Conservation (phyloP, 495 filamentous ascomycete genomes). For the Daldinia vernicosa region DNA sequence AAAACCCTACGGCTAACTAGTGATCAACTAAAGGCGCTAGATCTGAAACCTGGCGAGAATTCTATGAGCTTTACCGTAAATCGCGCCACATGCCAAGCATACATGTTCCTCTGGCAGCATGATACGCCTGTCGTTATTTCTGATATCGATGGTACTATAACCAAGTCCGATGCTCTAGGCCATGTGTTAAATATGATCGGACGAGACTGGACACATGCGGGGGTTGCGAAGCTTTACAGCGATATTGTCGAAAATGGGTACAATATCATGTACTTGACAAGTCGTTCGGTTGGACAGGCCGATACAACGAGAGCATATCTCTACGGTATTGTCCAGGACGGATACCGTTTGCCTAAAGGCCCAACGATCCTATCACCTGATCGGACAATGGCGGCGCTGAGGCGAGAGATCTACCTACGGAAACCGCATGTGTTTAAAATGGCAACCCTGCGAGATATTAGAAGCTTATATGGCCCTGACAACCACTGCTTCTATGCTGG, state of each 20-base stretch:
- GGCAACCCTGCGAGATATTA: slow-evolving; percentile 94
- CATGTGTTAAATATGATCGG: slow-evolving; percentile 98
- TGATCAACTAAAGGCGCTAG: slow-evolving; percentile 88
- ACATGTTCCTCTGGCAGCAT: slow-evolving; percentile 91
- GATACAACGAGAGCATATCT: slow-evolving; percentile 93
- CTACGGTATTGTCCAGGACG: slow-evolving; percentile 87
- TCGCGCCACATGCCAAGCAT: slow-evolving; percentile 86
- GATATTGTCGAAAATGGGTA: slow-evolving; percentile 97
- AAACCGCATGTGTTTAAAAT: slow-evolving; percentile 99
- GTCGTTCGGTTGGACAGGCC: slow-evolving; percentile 89
- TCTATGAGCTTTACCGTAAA: slow-evolving; percentile 96
- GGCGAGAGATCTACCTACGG: slow-evolving; percentile 92
- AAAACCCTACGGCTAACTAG: slow-evolving; percentile 97
- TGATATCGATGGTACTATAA: slow-evolving; percentile 99
- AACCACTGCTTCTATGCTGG: slow-evolving; percentile 92
- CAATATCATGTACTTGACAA: slow-evolving; percentile 98
- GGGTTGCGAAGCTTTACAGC: slow-evolving; percentile 95
- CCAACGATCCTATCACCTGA: slow-evolving; percentile 96
- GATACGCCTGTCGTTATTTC: slow-evolving; percentile 95
- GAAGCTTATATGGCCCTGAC: slow-evolving; percentile 82
- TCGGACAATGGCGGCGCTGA: slow-evolving; percentile 92
- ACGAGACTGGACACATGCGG: slow-evolving; percentile 96
- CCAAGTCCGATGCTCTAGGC: slow-evolving; percentile 97
- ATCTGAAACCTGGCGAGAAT: slow-evolving; percentile 85
- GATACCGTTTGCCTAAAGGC: slow-evolving; percentile 84